A percentile compares a stretch with the other conserved stretches of the same genome.
phyloP scores from a whole-genome alignment of 805 yeast genomes.

The Hanseniaspora thailandica region DNA sequence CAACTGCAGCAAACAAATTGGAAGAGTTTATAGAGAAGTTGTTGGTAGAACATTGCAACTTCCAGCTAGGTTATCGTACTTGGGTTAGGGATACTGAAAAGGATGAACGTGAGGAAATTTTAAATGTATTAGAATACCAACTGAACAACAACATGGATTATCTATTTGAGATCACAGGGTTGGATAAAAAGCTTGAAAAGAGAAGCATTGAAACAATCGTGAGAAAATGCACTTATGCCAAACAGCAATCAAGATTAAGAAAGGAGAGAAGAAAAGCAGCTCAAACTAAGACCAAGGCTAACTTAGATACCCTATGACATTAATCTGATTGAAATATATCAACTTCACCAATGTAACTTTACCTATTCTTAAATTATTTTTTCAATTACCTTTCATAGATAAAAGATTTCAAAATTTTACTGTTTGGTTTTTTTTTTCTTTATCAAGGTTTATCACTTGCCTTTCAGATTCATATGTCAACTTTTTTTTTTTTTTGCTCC shows the following conservation, averaged over 20 bases:
- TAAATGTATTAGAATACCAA: slow-evolving; percentile 38
- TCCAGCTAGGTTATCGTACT: slow-evolving; percentile 63
- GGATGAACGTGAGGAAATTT: slow-evolving; percentile 37
- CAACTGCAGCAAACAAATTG: slow-evolving; percentile 44
- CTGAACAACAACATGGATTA: slow-evolving; percentile 42
- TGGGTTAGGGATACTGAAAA: slow-evolving; percentile 73
- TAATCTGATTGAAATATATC: not conserved
- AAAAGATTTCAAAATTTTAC: not conserved
- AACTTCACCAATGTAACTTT: not conserved
- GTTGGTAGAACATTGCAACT: slow-evolving; percentile 48
- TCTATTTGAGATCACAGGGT: slow-evolving; percentile 30
- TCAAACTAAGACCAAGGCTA: not conserved
- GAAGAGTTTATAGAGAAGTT: slow-evolving; percentile 44
- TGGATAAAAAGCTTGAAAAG: slow-evolving; percentile 23
- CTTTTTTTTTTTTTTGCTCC: not conserved
- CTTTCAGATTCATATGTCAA: not conserved
- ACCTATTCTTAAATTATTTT: too few species aligned
- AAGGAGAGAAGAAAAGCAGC: slow-evolving; percentile 41
- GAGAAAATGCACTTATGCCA: slow-evolving; percentile 66
- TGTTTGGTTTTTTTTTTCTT: not conserved
- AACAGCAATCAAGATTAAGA: slow-evolving; percentile 68
- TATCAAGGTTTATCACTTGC: not conserved
- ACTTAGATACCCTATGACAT: not conserved
- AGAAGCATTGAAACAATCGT: slow-evolving; percentile 57
- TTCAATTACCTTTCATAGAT: not conserved